phyloP scores from a whole-genome alignment of 1,284 basidiomycete genomes.

The Wolfiporia cocos region DNA sequence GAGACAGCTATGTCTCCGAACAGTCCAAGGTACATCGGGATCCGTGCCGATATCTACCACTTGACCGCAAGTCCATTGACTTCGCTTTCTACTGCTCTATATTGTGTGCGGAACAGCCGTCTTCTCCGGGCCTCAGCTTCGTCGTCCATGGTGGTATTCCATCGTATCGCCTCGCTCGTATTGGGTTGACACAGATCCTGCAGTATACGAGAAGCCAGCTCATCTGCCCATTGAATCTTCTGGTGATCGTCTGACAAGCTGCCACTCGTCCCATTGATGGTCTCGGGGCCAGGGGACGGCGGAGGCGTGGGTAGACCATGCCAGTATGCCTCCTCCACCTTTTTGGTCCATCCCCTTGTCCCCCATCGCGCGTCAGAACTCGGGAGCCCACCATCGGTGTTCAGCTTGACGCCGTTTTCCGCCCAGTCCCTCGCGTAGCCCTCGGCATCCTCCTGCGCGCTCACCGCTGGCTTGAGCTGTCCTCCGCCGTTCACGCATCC shows the following conservation, averaged over 20 bases:
- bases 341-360: slow-evolving; percentile 71
- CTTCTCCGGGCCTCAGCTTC: slow-evolving; percentile 34
- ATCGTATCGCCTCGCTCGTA: slow-evolving; percentile 4
- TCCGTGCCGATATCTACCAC: slow-evolving; percentile 26
- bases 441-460: slow-evolving; percentile 44
- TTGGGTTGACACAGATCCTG: slow-evolving; percentile 29
- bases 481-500: slow-evolving; percentile 98
- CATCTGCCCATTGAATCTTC: slow-evolving; percentile 27
- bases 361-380: slow-evolving; percentile 53
- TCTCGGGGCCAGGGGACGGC: slow-evolving; percentile 30
- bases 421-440: slow-evolving; percentile 54
- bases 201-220: slow-evolving; percentile 38
- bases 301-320: slow-evolving; percentile 44
- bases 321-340: slow-evolving; percentile 81
- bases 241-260: slow-evolving; percentile 6
- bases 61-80: slow-evolving; percentile 41
- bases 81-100: slow-evolving; percentile 85
- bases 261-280: slow-evolving; percentile 1
- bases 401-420: slow-evolving; percentile 39
- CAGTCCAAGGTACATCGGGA: too few species aligned
- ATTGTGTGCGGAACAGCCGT: slow-evolving; percentile 72
- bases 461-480: slow-evolving; percentile 64
- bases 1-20: too few species aligned
- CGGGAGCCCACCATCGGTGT: slow-evolving; percentile 27
- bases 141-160: slow-evolving; percentile 34